Evolutionary conservation across 2,329 filamentous ascomycete genomes (phyloP).

Genomic region (Hortaea sp.): DNA sequence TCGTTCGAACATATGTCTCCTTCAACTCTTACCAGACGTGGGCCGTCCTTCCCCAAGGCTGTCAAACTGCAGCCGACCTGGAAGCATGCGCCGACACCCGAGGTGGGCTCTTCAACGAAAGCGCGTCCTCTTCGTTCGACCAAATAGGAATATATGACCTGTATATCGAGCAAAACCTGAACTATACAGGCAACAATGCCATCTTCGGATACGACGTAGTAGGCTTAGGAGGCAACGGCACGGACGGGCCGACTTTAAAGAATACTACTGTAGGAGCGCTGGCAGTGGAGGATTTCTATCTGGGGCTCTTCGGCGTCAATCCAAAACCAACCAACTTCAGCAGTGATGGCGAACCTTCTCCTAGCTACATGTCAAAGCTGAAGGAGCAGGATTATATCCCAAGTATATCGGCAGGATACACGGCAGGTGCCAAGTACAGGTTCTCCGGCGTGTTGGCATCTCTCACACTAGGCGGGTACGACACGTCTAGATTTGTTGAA

Average conservation of each 20-base stretch:
- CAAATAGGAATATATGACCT: slow-evolving; percentile 51
- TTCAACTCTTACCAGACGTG: slow-evolving; percentile 57
- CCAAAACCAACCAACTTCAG: slow-evolving; percentile 41
- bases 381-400: slow-evolving; percentile 52
- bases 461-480: slow-evolving; percentile 62
- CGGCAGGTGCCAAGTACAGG: slow-evolving; percentile 63
- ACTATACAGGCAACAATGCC: slow-evolving; percentile 43
- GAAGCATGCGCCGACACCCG: slow-evolving; percentile 43
- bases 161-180: slow-evolving; percentile 47
- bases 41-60: slow-evolving; percentile 53
- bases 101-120: slow-evolving; percentile 49
- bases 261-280: slow-evolving; percentile 34
- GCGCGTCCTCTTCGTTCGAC: slow-evolving; percentile 44
- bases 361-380: slow-evolving; percentile 43
- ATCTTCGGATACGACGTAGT: slow-evolving; percentile 50
- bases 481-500: slow-evolving; percentile 49
- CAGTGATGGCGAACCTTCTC: slow-evolving; percentile 44
- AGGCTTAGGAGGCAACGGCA: slow-evolving; percentile 29
- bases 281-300: slow-evolving; percentile 32
- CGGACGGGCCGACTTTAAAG: slow-evolving; percentile 30
- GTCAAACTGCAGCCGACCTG: slow-evolving; percentile 26
- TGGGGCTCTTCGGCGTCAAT: slow-evolving; percentile 40
- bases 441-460: slow-evolving; percentile 27
- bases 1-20: slow-evolving; percentile 50
- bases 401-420: slow-evolving; percentile 66